Conservation (phyloP, 345 rosid species). For the Lepidium sativum region DNA sequence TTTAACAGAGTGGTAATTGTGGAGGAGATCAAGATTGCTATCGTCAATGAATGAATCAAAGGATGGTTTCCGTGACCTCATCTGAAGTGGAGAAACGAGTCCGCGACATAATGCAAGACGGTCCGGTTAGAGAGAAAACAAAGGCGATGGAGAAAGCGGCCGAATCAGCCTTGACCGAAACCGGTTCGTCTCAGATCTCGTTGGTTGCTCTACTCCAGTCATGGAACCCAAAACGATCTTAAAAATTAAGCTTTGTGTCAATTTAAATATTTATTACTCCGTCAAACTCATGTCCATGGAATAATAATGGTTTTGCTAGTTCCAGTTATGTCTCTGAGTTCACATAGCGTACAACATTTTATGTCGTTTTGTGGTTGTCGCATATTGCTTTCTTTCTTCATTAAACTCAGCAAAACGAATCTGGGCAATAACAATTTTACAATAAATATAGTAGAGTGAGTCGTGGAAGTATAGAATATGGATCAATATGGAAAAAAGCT, state of each 20-base stretch:
- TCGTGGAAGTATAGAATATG: neutral
- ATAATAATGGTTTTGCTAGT: neutral
- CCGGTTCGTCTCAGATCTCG: slow-evolving; percentile 36
- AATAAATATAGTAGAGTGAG: neutral
- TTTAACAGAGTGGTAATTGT: slow-evolving; percentile 37
- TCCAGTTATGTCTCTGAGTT: neutral
- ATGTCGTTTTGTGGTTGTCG: neutral
- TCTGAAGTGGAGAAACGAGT: slow-evolving; percentile 45
- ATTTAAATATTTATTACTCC: neutral
- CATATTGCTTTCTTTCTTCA: neutral
- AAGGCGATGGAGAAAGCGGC: slow-evolving; percentile 36
- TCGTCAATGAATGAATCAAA: slow-evolving; percentile 35
- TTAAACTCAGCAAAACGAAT: neutral
- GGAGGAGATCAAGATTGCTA: slow-evolving; percentile 45
- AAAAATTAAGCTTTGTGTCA: neutral
- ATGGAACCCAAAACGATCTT: slow-evolving; percentile 10
- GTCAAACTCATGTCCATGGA: neutral
- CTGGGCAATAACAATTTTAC: neutral
- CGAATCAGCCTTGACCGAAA: slow-evolving; percentile 21
- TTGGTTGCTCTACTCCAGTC: slow-evolving; percentile 24
- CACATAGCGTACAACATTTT: neutral
- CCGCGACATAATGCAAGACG: slow-evolving; percentile 41
- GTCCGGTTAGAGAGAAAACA: slow-evolving; percentile 23
- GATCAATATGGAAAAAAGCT: neutral
- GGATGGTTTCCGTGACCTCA: slow-evolving; percentile 33